Evolutionary conservation across 1,139 yeast genomes (phyloP).

Genomic region (Saccharomyces hybrid): DNA sequence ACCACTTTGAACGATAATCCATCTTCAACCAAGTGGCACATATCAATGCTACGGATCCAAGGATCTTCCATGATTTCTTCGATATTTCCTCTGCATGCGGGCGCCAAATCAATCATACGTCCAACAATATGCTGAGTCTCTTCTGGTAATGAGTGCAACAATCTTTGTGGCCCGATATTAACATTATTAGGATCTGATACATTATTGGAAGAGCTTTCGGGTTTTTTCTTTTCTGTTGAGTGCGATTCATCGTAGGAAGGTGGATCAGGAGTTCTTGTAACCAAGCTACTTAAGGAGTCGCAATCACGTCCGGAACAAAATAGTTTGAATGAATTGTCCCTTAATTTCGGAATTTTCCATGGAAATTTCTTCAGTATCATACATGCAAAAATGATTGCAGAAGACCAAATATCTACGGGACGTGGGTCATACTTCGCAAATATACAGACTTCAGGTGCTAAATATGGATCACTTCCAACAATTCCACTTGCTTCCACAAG

Average conservation of each 20-base stretch:
- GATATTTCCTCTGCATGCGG: conserved; percentile 77
- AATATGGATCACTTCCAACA: conserved; percentile 89
- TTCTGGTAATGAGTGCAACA: conserved; percentile 60
- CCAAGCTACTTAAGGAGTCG: conserved; percentile 35
- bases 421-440: conserved; percentile 78
- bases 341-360: conserved; percentile 89
- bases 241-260: conserved; percentile 28
- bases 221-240: conserved; percentile 4
- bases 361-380: conserved; percentile 93
- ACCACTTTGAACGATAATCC: conserved; percentile 32
- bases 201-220: conserved; percentile 8
- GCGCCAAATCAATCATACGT: conserved; percentile 73
- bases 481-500: conserved; percentile 80
- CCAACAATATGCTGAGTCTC: conserved; percentile 60
- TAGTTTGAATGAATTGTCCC: conserved; percentile 72
- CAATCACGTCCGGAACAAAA: conserved; percentile 40
- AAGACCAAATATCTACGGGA: conserved; percentile 93
- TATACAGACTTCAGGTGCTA: conserved; percentile 91
- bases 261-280: conserved; percentile 35
- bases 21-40: conserved; percentile 56
- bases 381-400: conserved; percentile 87
- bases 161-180: conserved; percentile 62
- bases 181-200: conserved; percentile 37
- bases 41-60: conserved; percentile 60
- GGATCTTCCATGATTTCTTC: conserved; percentile 75